phyloP scores from a whole-genome alignment of 805 yeast species.

The Myxozyma sirexii region DNA sequence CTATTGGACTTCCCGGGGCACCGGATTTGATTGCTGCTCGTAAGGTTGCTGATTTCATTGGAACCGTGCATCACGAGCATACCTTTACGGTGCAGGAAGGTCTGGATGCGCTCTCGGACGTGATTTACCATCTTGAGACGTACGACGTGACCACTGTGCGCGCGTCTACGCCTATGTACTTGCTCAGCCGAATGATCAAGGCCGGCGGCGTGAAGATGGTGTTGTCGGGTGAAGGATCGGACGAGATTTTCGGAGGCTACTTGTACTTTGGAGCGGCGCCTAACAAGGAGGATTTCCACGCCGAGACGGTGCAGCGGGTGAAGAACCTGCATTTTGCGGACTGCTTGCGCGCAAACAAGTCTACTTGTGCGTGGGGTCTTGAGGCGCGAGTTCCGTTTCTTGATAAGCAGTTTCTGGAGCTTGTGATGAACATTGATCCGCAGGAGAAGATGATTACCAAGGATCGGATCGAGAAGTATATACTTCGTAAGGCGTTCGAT shows the following conservation, averaged over 20 bases:
- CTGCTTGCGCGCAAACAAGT: constrained; percentile 98
- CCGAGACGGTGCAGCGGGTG: constrained; percentile 93
- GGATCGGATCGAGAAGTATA: constrained; percentile 91
- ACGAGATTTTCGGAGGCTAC: constrained; percentile 98
- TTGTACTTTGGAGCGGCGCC: constrained; percentile 97
- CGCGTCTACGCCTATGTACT: constrained; percentile 99
- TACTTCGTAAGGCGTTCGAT: constrained; percentile 96
- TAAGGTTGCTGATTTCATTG: constrained; percentile 94
- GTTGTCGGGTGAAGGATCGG: constrained; percentile 97
- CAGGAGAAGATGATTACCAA: constrained; percentile 81
- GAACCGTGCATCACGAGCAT: constrained; percentile 96
- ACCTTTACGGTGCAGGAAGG: constrained; percentile 97
- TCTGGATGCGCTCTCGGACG: constrained; percentile 91
- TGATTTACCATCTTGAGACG: constrained; percentile 93
- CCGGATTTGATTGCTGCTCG: constrained; percentile 97
- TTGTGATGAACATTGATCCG: constrained; percentile 94
- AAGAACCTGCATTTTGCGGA: constrained; percentile 97
- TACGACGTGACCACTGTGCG: constrained; percentile 98
- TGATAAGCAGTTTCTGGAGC: constrained; percentile 88
- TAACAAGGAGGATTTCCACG: constrained; percentile 86
- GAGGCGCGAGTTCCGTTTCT: constrained; percentile 99
- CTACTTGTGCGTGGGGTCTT: constrained; percentile 99
- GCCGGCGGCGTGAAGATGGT: constrained; percentile 99
- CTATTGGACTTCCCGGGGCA: constrained; percentile 95
- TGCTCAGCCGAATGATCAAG: constrained; percentile 92